A percentile compares a stretch with the other conserved stretches of the same genome.
These are phyloP conservation scores for Paramecium biaurelia DNA, from an alignment of 73 alveolate species.

Conservation along the genomic window DNA sequence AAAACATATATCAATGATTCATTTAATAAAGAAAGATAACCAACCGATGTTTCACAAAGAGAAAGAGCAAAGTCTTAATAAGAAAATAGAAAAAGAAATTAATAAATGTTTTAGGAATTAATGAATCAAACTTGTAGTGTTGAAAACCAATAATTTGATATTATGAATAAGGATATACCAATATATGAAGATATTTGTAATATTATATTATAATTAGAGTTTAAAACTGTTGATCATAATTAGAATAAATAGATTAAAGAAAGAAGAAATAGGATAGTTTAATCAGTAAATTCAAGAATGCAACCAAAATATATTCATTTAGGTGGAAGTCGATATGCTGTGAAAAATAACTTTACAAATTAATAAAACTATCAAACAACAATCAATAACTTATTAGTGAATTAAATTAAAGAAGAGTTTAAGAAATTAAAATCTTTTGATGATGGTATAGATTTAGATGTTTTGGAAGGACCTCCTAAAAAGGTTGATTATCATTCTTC, in stretches of 20 bases:
- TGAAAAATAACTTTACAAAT: background rate
- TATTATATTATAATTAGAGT: background rate
- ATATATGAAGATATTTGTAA: background rate
- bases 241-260: background rate
- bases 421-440: background rate
- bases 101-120: background rate
- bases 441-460: conserved; percentile 8
- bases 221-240: background rate
- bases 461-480: conserved; percentile 19
- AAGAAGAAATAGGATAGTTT: background rate
- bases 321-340: conserved; percentile 11
- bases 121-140: background rate
- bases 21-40: background rate
- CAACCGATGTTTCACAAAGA: background rate
- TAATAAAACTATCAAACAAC: background rate
- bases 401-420: background rate
- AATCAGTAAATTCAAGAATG: background rate
- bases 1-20: background rate
- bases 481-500: conserved; percentile 22
- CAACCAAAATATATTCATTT: conserved; percentile 34
- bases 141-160: background rate
- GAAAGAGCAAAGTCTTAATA: background rate
- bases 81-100: background rate
- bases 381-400: background rate
- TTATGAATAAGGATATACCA: background rate